A percentile compares a stretch with the other conserved stretches of the same genome.
phyloP scores from a whole-genome alignment of 208 protist genomes.

The Crithidia expoeki region DNA sequence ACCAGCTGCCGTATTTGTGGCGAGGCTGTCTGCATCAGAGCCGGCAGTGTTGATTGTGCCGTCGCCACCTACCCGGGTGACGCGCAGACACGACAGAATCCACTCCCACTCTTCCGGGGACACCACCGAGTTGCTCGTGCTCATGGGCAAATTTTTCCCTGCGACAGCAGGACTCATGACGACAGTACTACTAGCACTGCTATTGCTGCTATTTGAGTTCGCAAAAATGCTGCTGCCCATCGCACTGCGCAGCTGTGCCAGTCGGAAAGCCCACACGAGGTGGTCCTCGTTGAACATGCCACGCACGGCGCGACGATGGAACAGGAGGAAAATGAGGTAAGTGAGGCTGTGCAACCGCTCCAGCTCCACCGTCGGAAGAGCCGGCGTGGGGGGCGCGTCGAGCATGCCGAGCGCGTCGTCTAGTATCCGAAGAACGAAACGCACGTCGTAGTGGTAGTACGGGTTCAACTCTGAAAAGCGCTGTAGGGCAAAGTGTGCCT shows the following conservation, averaged over 20 bases:
- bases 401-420: slow-evolving; percentile 75
- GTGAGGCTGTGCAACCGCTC: slow-evolving; percentile 43
- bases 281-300: slow-evolving; percentile 96
- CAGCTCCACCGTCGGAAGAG: slow-evolving; percentile 2
- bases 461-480: slow-evolving; percentile 93
- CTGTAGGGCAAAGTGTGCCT: slow-evolving; percentile 97
- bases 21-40: neutral
- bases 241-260: slow-evolving; percentile 92
- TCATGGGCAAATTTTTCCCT: neutral
- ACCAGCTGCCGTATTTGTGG: neutral
- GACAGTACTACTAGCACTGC: neutral
- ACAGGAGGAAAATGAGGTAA: slow-evolving; percentile 69
- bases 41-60: neutral
- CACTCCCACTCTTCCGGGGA: slow-evolving; percentile 75
- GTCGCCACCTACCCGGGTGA: slow-evolving; percentile 3
- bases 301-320: slow-evolving; percentile 79
- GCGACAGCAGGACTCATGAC: neutral
- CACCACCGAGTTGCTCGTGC: slow-evolving; percentile 31
- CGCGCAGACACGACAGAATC: slow-evolving; percentile 33
- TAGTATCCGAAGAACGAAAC: slow-evolving; percentile 95
- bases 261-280: slow-evolving; percentile 92
- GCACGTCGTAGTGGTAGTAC: slow-evolving; percentile 97
- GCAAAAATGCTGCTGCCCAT: slow-evolving; percentile 29
- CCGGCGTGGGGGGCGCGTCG: slow-evolving; percentile 21
- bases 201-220: neutral